Evolutionary conservation across 2,329 filamentous ascomycete species (phyloP).

Genomic region (Macrophomina pseudophaseolina): DNA sequence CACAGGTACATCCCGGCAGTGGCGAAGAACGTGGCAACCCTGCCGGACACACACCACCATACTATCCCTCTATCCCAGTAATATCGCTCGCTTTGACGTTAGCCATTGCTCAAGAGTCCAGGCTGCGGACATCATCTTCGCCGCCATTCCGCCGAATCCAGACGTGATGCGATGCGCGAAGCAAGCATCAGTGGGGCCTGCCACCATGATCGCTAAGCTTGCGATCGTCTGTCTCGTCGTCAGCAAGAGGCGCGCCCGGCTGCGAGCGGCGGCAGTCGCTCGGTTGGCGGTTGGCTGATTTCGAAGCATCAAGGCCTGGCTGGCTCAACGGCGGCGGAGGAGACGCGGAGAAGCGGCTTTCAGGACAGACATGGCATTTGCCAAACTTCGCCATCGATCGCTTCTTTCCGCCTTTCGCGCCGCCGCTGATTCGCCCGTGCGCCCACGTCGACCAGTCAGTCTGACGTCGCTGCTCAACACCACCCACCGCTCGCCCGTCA

Average conservation of each 20-base stretch:
- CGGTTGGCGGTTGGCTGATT: background rate
- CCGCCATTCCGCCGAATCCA: no score
- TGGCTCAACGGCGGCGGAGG: background rate
- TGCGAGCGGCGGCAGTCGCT: background rate
- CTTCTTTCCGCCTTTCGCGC: background rate
- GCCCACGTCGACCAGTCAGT: background rate
- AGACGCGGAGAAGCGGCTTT: background rate
- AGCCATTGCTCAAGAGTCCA: background rate
- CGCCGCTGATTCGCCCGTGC: slow-evolving; percentile 2
- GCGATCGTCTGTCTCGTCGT: background rate
- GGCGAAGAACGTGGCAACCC: background rate
- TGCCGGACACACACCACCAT: no score
- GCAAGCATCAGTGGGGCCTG: no score
- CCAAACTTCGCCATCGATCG: background rate
- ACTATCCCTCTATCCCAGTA: no score
- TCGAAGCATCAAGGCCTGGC: background rate
- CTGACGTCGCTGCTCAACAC: slow-evolving; percentile 17
- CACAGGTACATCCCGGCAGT: background rate
- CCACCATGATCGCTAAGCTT: background rate
- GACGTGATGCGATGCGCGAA: no score
- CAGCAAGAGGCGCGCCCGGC: background rate
- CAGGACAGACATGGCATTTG: slow-evolving; percentile 1
- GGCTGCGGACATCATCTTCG: no score
- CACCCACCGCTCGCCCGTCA: background rate
- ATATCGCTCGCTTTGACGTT: background rate